These are phyloP conservation scores for Didymella arachidicola DNA, from an alignment of 2,329 filamentous ascomycete species.

Conservation along the genomic window DNA sequence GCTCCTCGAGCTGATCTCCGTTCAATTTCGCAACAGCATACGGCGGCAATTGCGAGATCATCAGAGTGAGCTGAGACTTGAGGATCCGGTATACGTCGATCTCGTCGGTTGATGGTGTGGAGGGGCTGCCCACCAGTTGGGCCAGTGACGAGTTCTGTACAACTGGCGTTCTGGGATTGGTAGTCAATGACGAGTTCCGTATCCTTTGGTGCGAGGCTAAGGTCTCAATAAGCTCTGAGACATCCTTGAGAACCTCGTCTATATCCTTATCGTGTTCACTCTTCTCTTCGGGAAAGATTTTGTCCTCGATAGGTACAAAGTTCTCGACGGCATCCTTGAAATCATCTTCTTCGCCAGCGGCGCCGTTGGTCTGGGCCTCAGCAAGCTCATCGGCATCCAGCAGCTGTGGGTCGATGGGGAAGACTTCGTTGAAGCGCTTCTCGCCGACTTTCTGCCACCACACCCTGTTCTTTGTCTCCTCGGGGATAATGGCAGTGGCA, in stretches of 20 bases:
- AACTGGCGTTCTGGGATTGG: conserved; percentile 69
- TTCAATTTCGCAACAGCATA: conserved; percentile 87
- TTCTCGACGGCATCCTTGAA: conserved; percentile 52
- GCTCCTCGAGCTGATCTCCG: conserved; percentile 81
- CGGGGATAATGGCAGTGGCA: conserved; percentile 72
- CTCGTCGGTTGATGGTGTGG: conserved; percentile 69
- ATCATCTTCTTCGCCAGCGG: conserved; percentile 43
- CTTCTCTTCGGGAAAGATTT: conserved; percentile 41
- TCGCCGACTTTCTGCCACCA: conserved; percentile 80
- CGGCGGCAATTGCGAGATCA: conserved; percentile 79
- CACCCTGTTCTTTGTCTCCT: conserved; percentile 70
- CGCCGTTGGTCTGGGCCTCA: conserved; percentile 47
- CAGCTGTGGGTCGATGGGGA: conserved; percentile 62
- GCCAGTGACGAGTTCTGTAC: conserved; percentile 72
- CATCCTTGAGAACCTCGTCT: conserved; percentile 74
- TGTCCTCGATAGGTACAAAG: conserved; percentile 43
- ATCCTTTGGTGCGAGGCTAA: conserved; percentile 81
- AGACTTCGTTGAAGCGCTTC: conserved; percentile 69
- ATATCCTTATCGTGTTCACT: conserved; percentile 65
- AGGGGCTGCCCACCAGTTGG: conserved; percentile 63
- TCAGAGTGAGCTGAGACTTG: conserved; percentile 75
- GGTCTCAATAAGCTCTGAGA: conserved; percentile 78
- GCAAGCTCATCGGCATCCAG: conserved; percentile 49
- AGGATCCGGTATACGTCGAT: conserved; percentile 72
- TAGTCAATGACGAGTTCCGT: conserved; percentile 73